Evolutionary conservation across 1,284 basidiomycete species (phyloP).

Genomic region (Hemileia vastatrix): DNA sequence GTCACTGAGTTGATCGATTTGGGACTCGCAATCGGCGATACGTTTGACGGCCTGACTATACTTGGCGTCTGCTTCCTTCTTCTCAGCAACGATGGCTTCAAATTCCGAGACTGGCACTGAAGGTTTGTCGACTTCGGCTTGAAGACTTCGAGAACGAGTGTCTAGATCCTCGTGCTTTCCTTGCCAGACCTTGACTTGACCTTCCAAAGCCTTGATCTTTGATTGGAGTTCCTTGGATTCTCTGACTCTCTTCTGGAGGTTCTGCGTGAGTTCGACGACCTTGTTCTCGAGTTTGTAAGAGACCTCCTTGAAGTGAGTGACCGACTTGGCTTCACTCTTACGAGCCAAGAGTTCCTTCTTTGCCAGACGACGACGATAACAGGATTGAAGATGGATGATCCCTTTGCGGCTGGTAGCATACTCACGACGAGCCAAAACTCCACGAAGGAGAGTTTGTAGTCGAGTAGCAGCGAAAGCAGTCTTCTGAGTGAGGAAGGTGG

Average conservation of each 20-base stretch:
- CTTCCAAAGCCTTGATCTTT: conserved; percentile 36
- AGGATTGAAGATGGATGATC: conserved; percentile 38
- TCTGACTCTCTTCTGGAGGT: conserved; percentile 40
- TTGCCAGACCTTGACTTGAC: conserved; percentile 39
- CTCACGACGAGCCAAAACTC: conserved; percentile 35
- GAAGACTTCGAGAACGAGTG: conserved; percentile 32
- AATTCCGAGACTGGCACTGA: conserved; percentile 38
- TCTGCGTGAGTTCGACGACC: conserved; percentile 44
- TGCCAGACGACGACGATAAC: conserved; percentile 39
- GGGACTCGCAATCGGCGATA: conserved; percentile 38
- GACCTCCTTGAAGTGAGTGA: conserved; percentile 42
- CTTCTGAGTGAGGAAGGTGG: conserved; percentile 30
- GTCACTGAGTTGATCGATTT: conserved; percentile 31
- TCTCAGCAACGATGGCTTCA: conserved; percentile 35
- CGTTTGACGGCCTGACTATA: conserved; percentile 34
- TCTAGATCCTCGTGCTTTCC: conserved; percentile 42
- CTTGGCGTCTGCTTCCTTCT: conserved; percentile 34
- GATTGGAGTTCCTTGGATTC: conserved; percentile 41
- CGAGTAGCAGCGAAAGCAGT: conserved; percentile 34
- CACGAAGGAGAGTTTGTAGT: conserved; percentile 40
- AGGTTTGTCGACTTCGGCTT: conserved; percentile 40
- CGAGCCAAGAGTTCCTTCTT: conserved; percentile 36
- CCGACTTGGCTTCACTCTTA: conserved; percentile 38
- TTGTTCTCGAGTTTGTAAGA: conserved; percentile 45
- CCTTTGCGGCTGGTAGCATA: conserved; percentile 32